Conservation (phyloP, 1,284 basidiomycete species). For the Sporisorium iseilematis-ciliati region DNA sequence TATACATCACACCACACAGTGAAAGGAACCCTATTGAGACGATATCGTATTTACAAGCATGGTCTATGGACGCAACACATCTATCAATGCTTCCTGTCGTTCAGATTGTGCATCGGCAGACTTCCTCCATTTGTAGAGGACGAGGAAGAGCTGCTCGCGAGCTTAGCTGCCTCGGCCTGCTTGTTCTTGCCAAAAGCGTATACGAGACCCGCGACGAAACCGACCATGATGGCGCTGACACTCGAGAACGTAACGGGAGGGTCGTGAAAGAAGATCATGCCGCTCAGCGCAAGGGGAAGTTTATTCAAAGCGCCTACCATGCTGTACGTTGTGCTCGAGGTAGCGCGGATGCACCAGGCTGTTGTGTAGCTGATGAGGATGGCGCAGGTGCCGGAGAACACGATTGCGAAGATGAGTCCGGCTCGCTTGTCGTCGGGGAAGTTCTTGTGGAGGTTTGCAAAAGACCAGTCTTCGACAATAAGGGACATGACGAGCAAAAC, state of each 20-base stretch:
- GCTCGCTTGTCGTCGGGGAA: slow-evolving; percentile 88
- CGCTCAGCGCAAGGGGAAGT: slow-evolving; percentile 83
- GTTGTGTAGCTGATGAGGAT: slow-evolving; percentile 98
- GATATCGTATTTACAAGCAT: slow-evolving; percentile 1
- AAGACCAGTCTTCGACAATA: slow-evolving; percentile 89
- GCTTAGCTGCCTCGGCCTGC: slow-evolving; percentile 61
- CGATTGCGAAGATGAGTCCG: slow-evolving; percentile 86
- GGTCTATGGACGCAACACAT: neutral
- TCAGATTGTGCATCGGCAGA: slow-evolving; percentile 49
- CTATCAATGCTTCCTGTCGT: slow-evolving; percentile 41
- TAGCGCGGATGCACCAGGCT: slow-evolving; percentile 97
- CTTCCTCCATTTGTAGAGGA: slow-evolving; percentile 24
- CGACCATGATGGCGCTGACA: slow-evolving; percentile 86
- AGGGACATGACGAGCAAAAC: slow-evolving; percentile 86
- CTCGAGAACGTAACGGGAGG: slow-evolving; percentile 81
- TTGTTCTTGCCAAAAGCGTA: slow-evolving; percentile 68
- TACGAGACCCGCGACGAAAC: slow-evolving; percentile 82
- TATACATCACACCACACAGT: no score
- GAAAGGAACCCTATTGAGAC: no score
- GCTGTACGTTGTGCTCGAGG: slow-evolving; percentile 96
- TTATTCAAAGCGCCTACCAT: slow-evolving; percentile 99
- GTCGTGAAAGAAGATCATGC: slow-evolving; percentile 77
- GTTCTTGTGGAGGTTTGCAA: slow-evolving; percentile 81
- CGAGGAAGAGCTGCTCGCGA: slow-evolving; percentile 44
- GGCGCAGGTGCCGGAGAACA: slow-evolving; percentile 94